Percentiles rank a stretch among this genome's conserved stretches.
phyloP scores from a whole-genome alignment of 305 asterid species.

The Solanum hybrid region DNA sequence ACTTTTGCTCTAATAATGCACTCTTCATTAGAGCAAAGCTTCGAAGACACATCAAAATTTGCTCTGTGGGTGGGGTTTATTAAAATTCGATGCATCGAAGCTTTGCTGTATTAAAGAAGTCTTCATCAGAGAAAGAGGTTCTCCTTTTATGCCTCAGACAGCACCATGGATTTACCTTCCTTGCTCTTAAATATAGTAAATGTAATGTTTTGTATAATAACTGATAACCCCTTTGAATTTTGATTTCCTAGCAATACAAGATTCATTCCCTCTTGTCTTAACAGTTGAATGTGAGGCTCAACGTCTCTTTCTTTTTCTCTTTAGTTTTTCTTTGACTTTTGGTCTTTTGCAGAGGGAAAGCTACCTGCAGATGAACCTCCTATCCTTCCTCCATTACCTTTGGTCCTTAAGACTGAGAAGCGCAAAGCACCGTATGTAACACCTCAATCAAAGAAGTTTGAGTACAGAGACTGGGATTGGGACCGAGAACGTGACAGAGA shows the following conservation, averaged over 20 bases:
- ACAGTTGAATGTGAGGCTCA: background rate
- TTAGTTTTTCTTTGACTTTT: conserved; percentile 4
- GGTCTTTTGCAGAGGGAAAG: conserved; percentile 66
- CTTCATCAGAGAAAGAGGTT: background rate
- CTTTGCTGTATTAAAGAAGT: background rate
- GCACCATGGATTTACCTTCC: background rate
- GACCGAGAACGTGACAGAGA: conserved; percentile 90
- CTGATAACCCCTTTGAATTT: background rate
- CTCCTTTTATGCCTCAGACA: background rate
- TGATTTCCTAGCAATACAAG: background rate
- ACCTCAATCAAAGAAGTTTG: conserved; percentile 71
- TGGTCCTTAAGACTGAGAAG: conserved; percentile 72
- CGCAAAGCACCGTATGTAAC: conserved; percentile 44
- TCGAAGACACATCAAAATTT: background rate
- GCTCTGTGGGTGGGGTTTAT: background rate
- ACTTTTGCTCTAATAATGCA: background rate
- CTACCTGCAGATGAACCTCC: conserved; percentile 78
- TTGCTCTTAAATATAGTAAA: background rate
- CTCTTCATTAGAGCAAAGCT: background rate
- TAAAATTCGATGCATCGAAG: background rate
- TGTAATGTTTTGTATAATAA: background rate
- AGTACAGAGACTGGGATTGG: conserved; percentile 79
- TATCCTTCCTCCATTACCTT: conserved; percentile 73
- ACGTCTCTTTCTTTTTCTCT: background rate
- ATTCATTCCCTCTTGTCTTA: background rate